phyloP scores from a whole-genome alignment of 306 rosid genomes.

The Mimosa pudica region DNA sequence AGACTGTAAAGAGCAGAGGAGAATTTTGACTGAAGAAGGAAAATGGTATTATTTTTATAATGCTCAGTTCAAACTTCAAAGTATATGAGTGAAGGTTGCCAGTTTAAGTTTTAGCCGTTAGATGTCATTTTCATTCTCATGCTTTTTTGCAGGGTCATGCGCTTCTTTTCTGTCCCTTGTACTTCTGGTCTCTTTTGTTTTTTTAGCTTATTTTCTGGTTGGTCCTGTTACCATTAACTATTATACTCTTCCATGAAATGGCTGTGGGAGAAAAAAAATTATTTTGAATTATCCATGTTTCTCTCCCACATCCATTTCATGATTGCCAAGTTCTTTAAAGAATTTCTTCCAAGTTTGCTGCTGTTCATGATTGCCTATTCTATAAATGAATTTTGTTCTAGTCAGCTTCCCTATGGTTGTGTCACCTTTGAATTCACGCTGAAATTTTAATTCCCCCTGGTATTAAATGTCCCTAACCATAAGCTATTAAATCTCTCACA shows the following conservation, averaged over 20 bases:
- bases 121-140: conserved; percentile 23
- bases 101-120: conserved; percentile 17
- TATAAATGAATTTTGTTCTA: not conserved
- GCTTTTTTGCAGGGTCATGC: conserved; percentile 41
- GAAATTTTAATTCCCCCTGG: too few species aligned
- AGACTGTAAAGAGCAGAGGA: not conserved
- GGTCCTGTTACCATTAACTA: not conserved
- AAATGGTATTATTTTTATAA: not conserved
- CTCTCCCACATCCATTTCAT: too few species aligned
- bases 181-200: not conserved
- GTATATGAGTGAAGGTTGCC: conserved; percentile 13
- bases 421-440: not conserved
- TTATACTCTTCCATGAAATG: not conserved
- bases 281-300: too few species aligned
- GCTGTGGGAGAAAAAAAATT: not conserved
- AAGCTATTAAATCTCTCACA: too few species aligned
- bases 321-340: not conserved
- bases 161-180: conserved; percentile 21
- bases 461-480: too few species aligned
- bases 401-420: not conserved
- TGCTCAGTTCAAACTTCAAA: conserved; percentile 11
- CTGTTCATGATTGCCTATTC: not conserved
- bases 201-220: not conserved
- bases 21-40: conserved; percentile 22
- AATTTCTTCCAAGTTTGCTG: not conserved